A percentile compares a stretch with the other conserved stretches of the same genome.
These are phyloP conservation scores for Fistulinella staudtii DNA, from an alignment of 1,284 basidiomycete species.

Conservation along the genomic window DNA sequence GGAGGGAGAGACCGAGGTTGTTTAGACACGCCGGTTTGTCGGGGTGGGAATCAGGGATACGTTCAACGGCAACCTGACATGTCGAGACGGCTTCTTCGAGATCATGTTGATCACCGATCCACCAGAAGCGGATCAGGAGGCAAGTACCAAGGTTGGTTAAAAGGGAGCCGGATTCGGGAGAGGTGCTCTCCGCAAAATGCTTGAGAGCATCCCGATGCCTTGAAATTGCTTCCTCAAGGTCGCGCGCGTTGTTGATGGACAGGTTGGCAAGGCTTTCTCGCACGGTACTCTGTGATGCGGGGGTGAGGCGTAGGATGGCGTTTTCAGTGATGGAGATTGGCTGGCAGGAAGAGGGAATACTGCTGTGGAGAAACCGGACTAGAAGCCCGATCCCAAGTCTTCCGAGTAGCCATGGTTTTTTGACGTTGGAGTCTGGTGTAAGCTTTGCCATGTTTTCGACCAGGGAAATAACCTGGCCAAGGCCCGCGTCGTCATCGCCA, in stretches of 20 bases:
- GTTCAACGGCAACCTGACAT: not conserved
- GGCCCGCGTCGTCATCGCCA: not conserved
- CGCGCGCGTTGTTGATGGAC: not conserved
- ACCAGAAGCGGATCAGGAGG: not conserved
- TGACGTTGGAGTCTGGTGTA: not conserved
- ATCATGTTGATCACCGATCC: not conserved
- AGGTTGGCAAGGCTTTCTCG: not conserved
- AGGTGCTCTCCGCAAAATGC: not conserved
- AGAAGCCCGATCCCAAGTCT: not conserved
- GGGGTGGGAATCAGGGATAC: not conserved
- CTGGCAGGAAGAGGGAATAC: no score
- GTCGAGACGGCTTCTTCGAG: not conserved
- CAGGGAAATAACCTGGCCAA: not conserved
- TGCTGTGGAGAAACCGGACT: not conserved
- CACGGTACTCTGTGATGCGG: not conserved
- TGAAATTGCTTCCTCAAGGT: not conserved
- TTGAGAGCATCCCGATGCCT: not conserved
- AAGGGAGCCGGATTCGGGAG: not conserved
- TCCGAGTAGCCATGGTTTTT: not conserved
- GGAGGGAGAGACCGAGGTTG: not conserved
- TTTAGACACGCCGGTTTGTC: not conserved
- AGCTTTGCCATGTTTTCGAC: not conserved
- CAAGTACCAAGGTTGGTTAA: not conserved
- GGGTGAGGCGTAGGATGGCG: not conserved
- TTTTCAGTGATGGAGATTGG: not conserved